These are phyloP conservation scores for Talaromyces liani DNA, from an alignment of 495 filamentous ascomycete species.

Conservation along the genomic window DNA sequence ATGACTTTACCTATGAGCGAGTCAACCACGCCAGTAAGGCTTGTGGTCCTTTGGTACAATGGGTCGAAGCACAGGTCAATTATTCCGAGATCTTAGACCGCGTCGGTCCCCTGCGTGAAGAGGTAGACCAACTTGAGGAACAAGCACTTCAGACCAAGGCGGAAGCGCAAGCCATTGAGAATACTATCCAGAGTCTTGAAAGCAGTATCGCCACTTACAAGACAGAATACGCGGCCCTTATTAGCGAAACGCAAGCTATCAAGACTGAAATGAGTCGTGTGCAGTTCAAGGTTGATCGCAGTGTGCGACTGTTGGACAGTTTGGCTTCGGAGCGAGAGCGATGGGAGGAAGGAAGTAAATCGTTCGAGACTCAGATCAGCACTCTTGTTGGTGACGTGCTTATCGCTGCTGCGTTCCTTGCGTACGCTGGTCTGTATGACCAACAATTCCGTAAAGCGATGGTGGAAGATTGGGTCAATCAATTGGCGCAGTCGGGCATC, in stretches of 20 bases:
- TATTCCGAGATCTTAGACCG: slow-evolving; percentile 95
- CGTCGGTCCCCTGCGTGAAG: slow-evolving; percentile 86
- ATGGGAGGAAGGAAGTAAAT: slow-evolving; percentile 96
- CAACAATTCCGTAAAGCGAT: slow-evolving; percentile 96
- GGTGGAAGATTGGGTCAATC: slow-evolving; percentile 94
- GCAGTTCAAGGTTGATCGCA: slow-evolving; percentile 95
- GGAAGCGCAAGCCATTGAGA: slow-evolving; percentile 83
- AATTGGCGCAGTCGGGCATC: slow-evolving; percentile 84
- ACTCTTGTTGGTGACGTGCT: slow-evolving; percentile 94
- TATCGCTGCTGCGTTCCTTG: slow-evolving; percentile 90
- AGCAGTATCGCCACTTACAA: slow-evolving; percentile 94
- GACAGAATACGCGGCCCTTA: slow-evolving; percentile 88
- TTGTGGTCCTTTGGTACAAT: slow-evolving; percentile 93
- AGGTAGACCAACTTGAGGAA: slow-evolving; percentile 80
- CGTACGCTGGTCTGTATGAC: slow-evolving; percentile 97
- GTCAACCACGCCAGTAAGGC: slow-evolving; percentile 94
- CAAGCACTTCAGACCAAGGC: slow-evolving; percentile 89
- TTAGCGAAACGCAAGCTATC: slow-evolving; percentile 95
- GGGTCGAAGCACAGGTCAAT: slow-evolving; percentile 94
- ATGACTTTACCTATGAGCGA: slow-evolving; percentile 91
- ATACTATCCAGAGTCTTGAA: slow-evolving; percentile 76
- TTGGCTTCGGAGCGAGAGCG: slow-evolving; percentile 84
- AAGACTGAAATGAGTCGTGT: slow-evolving; percentile 94
- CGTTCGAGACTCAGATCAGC: slow-evolving; percentile 94
- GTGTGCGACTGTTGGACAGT: slow-evolving; percentile 87